Base-by-base conservation (phyloP, 2,329 filamentous ascomycete genomes). In the Paraphaeosphaeria minitans region DNA sequence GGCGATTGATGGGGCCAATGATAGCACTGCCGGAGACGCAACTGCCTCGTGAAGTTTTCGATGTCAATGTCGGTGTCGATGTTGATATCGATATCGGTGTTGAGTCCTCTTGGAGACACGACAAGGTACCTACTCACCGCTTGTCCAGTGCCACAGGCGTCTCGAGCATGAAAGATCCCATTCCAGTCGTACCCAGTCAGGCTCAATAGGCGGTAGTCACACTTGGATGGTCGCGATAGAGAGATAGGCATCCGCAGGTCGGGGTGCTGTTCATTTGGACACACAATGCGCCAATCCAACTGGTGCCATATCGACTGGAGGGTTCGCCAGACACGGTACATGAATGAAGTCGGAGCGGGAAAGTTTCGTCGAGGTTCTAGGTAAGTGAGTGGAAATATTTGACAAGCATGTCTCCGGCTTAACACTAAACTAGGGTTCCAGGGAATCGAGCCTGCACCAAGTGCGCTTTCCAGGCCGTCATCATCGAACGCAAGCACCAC, bases 341-440 rank as follows among this genome's bases (percentile, higher is more conserved):
- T 10, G 19, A 14, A 50, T 4, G 14, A 21, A 14, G 31, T 31
- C 13, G 29, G 19, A 14, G 46, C n/a, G 14, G 27, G 14, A 21
- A 1, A 8, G 37, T 0, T 39, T 14, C n/a, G 13, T n/a, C 12
- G 35, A 41, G 35, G 29, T 6, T 1, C 8, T 13, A 35, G 31
- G 47, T 13, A 35, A 19, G 47, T 50, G 31, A 35, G 19, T 21
- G 9, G 31, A 29, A 33, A 35, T 8, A 50, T 14, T 37, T 2
- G 19, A 50, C 29, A 27, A 49, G 37, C 53, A 60, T 42, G 45
- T 58, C 41, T 27, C 55, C 42, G 19, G 53, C 45, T 55, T 33
- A 55, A 45, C 31, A 56, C 63, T 64, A 64, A 47, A 52, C 58
- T 61, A 60, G 56, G 58, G 59, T 56, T 45, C 61, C 59, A 56